Conservation (phyloP, 2,329 filamentous ascomycete genomes). For the Aspergillus felis region DNA sequence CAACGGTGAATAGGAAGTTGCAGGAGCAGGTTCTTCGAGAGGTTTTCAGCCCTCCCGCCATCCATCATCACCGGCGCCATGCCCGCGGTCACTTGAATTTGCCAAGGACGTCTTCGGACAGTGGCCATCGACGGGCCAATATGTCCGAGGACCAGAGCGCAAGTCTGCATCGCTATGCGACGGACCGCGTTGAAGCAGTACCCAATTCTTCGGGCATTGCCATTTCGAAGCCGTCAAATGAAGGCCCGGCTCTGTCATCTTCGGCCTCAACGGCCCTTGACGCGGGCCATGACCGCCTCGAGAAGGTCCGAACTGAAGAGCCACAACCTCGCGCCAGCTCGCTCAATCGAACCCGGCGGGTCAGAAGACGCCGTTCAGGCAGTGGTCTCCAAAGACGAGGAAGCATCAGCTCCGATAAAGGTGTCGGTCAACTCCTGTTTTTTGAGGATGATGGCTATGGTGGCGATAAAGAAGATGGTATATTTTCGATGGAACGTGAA, state of each 20-base stretch:
- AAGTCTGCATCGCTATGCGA: slow-evolving; percentile 17
- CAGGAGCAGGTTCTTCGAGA: slow-evolving; percentile 91
- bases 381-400: slow-evolving; percentile 74
- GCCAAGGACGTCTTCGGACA: slow-evolving; percentile 44
- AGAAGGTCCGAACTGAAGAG: slow-evolving; percentile 32
- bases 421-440: slow-evolving; percentile 83
- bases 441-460: slow-evolving; percentile 85
- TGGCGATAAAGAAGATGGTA: slow-evolving; percentile 69
- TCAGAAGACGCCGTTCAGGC: slow-evolving; percentile 74
- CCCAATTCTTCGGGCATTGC: slow-evolving; percentile 25
- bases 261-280: slow-evolving; percentile 38
- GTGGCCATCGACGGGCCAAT: slow-evolving; percentile 29
- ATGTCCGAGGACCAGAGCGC: slow-evolving; percentile 31
- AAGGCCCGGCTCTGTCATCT: slow-evolving; percentile 32
- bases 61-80: slow-evolving; percentile 74
- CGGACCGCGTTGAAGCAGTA: slow-evolving; percentile 15
- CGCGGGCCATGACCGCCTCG: slow-evolving; percentile 28
- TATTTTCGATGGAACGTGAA: slow-evolving; percentile 65
- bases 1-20: slow-evolving; percentile 80
- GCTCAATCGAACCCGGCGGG: slow-evolving; percentile 26
- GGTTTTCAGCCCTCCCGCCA: slow-evolving; percentile 79
- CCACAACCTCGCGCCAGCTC: slow-evolving; percentile 44
- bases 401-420: slow-evolving; percentile 63
- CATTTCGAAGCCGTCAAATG: slow-evolving; percentile 21
- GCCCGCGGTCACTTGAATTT: slow-evolving; percentile 60